Conservation (phyloP, 495 filamentous ascomycete species). For the Aspergillus coremiiformis region DNA sequence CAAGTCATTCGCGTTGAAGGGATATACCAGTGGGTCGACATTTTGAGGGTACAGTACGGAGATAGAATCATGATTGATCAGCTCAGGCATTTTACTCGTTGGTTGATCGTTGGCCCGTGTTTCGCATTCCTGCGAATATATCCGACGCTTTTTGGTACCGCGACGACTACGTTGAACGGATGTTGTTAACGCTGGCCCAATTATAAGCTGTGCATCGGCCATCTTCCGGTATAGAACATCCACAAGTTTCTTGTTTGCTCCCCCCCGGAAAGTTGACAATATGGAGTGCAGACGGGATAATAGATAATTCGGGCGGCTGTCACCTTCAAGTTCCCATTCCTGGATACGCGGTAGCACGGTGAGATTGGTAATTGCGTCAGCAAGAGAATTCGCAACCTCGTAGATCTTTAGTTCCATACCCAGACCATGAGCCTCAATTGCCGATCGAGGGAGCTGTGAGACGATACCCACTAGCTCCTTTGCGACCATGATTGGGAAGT, state of each 20-base stretch:
- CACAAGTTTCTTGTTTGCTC: slow-evolving; percentile 26
- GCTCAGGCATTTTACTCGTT: neutral
- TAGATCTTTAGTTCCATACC: slow-evolving; percentile 41
- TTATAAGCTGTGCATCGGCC: slow-evolving; percentile 10
- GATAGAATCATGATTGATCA: neutral
- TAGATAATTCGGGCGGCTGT: slow-evolving; percentile 21
- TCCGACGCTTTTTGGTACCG: neutral
- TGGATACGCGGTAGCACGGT: slow-evolving; percentile 6
- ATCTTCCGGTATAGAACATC: slow-evolving; percentile 26
- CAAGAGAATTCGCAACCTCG: slow-evolving; percentile 40
- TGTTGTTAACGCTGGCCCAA: neutral
- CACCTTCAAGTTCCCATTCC: slow-evolving; percentile 10
- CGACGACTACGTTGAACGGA: neutral
- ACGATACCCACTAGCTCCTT: slow-evolving; percentile 35
- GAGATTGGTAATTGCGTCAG: slow-evolving; percentile 32
- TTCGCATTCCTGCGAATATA: neutral
- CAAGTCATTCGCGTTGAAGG: neutral
- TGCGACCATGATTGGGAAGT: slow-evolving; percentile 35
- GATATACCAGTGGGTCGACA: neutral
- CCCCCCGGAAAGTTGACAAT: slow-evolving; percentile 23
- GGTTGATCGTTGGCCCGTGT: neutral
- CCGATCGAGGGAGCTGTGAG: slow-evolving; percentile 28
- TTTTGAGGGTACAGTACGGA: neutral
- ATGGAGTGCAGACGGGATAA: slow-evolving; percentile 28
- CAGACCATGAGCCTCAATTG: slow-evolving; percentile 29